Evolutionary conservation across 768 basidiomycete genomes (phyloP), one percentile per base, ranked within the genome.

Genomic region (Mycena metata): DNA sequence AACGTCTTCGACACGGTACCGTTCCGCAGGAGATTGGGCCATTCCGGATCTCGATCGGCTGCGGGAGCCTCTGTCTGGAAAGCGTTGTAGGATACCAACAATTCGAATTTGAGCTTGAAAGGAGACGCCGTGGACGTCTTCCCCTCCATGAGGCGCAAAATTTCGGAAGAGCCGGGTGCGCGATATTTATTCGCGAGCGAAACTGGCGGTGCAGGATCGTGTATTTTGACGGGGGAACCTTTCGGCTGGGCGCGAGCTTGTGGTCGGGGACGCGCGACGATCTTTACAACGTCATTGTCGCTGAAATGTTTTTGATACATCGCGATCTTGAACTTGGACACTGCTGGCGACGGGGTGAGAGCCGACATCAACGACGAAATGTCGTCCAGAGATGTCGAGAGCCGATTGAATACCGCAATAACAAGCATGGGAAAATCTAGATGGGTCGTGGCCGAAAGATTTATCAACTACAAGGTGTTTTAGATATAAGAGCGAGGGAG

Each of bases 281-380:
- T 72, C 45, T 69, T 60, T 5, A 60, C 60, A 36, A 45, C 60
- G 23, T 73, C 70, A 10, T 70, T 55, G 51, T 76, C 77, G 11
- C 74, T 76, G 45, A 84, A 70, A 51, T 82, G 77, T 71, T 78
- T 83, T 63, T 81, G 80, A 66, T 81, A 83, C 23, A 84, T 69
- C 0, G 74, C 73, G n/a, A 83, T 71, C 71, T 84, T 84, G 62
- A 85, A 85, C 50, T 75, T 78, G 61, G 79, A 77, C 17, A 78
- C 71, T 7, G 79, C 76, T 42, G 75, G 58, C 5, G 83, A 78
- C 49, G 79, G 77, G 8, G 74, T 76, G 36, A 84, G 72, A 65
- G 75, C 72, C 26, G 77, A 76, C 69, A 83, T 71, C 58, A 84
- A 50, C 26, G 66, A 70, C 33, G 76, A 73, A 35, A 74, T 73